phyloP scores from a whole-genome alignment of 768 basidiomycete genomes.

The Cyclocybe aegerita region DNA sequence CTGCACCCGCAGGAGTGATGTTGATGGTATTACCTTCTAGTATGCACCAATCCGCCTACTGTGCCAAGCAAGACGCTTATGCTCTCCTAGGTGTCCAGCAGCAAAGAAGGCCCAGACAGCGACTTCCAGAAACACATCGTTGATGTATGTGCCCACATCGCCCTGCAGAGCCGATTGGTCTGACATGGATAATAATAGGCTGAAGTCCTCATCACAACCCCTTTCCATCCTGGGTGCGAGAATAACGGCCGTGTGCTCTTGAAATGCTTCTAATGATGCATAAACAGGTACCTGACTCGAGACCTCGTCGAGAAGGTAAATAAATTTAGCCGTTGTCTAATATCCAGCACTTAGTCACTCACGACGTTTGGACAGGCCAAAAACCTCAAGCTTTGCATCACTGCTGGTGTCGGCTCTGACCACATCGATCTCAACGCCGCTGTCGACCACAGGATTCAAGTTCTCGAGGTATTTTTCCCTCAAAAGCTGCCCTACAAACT shows the following conservation, averaged over 20 bases:
- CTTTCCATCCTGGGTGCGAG: constrained; percentile 74
- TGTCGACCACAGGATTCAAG: constrained; percentile 77
- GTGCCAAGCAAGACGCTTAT: neutral
- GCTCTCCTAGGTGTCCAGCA: constrained; percentile 59
- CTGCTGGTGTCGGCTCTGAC: constrained; percentile 90
- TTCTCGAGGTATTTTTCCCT: constrained; percentile 52
- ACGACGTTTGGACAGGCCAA: constrained; percentile 52
- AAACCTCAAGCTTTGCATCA: constrained; percentile 88
- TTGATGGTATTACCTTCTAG: neutral
- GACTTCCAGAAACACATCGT: constrained; percentile 82
- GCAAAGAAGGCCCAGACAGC: constrained; percentile 81
- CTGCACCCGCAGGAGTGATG: neutral
- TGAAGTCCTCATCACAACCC: constrained; percentile 80
- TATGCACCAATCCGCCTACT: neutral
- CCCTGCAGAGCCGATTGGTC: neutral
- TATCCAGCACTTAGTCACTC: neutral
- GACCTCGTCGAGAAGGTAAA: constrained; percentile 68
- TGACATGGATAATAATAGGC: constrained; percentile 41
- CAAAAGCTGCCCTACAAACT: constrained; percentile 1
- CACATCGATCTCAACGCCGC: constrained; percentile 89
- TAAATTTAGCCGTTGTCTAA: neutral
- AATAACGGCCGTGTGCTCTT: neutral
- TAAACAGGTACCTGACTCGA: constrained; percentile 61
- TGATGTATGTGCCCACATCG: constrained; percentile 50
- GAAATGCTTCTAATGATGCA: neutral